Evolutionary conservation across 164 flowering plant genomes (phyloP).

Genomic region (Aristolochia californica): DNA sequence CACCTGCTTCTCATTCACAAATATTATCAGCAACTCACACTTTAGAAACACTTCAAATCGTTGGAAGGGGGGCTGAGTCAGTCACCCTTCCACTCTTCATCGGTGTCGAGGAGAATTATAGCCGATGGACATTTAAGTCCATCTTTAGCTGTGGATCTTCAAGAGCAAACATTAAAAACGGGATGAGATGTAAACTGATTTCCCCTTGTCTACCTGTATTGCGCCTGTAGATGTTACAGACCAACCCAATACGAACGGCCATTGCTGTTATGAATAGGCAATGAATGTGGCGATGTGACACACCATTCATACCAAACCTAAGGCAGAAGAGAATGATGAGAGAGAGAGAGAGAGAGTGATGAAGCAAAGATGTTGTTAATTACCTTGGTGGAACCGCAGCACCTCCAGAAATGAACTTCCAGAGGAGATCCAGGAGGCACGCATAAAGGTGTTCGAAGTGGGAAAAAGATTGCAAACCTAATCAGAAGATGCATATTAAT

Average conservation of each 20-base stretch:
- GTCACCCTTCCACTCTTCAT: too few species aligned
- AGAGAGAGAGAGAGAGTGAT: not conserved
- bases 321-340: not conserved
- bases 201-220: too few species aligned
- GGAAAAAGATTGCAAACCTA: slow-evolving; percentile 96
- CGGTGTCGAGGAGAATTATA: too few species aligned
- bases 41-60: too few species aligned
- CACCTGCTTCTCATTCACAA: too few species aligned
- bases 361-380: not conserved
- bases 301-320: slow-evolving; percentile 99
- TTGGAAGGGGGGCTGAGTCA: too few species aligned
- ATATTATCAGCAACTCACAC: too few species aligned
- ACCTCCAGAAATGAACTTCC: slow-evolving; percentile 91
- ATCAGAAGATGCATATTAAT: not conserved
- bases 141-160: too few species aligned
- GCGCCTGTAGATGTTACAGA: slow-evolving; percentile 20
- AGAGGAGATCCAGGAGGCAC: slow-evolving; percentile 50
- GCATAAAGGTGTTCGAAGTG: slow-evolving; percentile 65
- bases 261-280: slow-evolving; percentile 73
- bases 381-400: slow-evolving; percentile 86
- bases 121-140: too few species aligned
- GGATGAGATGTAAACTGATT: too few species aligned
- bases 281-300: slow-evolving; percentile 46
- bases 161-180: too few species aligned
- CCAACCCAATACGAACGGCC: slow-evolving; percentile 99